Evolutionary conservation across 2,329 filamentous ascomycete genomes (phyloP), one percentile per base, ranked within the genome.

Genomic region (Fusarium albosuccineum): DNA sequence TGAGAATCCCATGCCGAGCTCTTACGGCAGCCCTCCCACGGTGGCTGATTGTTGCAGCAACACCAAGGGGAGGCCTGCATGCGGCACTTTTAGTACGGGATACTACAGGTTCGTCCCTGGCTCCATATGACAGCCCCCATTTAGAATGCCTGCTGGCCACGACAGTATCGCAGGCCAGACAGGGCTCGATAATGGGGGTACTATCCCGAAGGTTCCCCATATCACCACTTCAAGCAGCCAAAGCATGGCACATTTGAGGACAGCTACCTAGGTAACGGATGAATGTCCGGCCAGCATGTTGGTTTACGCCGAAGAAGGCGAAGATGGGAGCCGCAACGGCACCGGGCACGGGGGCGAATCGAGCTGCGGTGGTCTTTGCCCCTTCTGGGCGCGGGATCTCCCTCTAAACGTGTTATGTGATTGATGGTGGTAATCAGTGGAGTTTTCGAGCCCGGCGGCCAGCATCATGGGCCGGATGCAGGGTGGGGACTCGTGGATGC

Each of bases 331-430:
- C 61, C 61, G 57, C 54, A 46, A 68, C 53, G 66, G 61, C 36
- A 55, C 65, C 61, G 57, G 60, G 60, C 33, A 29, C 42, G 53
- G 65, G 36, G 62, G 49, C 52, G 39, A 27, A 44, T 46, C 13
- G 33, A 45, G 56, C 56, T 46, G 29, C 42, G 48, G 57, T 51
- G 54, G 59, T 49, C 33, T 37, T 62, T 64, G 57, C 61, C 61
- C 55, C 46, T 59, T 55, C 57, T 9, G 50, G 61, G 34, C 22
- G 41, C 42, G 16, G 55, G 45, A 49, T 57, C 46, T 41, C 22
- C 54, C 29, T 29, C 17, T 13, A 60, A 70, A 64, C 54, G 65
- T 68, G 60, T 72, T 72, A 63, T 64, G 70, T 62, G 70, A 73
- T 73, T 73, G 66, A 71, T 58, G 57, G 53, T 57, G 50, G 65